phyloP scores from a whole-genome alignment of 2,329 filamentous ascomycete species.

The Ophiocordyceps robertsii region DNA sequence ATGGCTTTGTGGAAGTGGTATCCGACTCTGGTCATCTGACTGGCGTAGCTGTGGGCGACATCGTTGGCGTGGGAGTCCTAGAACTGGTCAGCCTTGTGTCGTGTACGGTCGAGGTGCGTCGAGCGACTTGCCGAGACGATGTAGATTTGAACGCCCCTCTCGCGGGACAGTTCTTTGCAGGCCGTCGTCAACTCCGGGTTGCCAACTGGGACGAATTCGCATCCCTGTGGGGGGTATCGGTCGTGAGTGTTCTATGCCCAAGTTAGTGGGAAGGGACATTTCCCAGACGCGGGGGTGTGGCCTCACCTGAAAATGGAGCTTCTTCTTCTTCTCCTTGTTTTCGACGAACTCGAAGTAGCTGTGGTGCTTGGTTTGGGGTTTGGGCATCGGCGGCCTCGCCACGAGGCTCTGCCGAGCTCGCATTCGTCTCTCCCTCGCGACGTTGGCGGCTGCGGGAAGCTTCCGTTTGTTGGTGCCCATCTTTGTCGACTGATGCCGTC shows the following conservation, averaged over 20 bases:
- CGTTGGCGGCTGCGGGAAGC: constrained; percentile 14
- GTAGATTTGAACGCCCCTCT: constrained; percentile 49
- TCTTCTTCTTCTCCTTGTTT: constrained; percentile 51
- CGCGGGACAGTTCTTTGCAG: constrained; percentile 53
- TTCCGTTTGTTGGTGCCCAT: constrained; percentile 24
- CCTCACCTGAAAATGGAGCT: constrained; percentile 46
- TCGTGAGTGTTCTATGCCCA: constrained; percentile 36
- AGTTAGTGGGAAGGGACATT: constrained; percentile 11
- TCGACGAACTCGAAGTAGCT: constrained; percentile 52
- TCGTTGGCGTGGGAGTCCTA: constrained; percentile 17
- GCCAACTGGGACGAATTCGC: constrained; percentile 48
- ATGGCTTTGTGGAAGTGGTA: constrained; percentile 47
- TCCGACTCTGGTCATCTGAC: constrained; percentile 45
- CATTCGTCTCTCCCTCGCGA: constrained; percentile 22
- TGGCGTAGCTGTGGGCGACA: constrained; percentile 25
- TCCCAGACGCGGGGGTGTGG: background rate
- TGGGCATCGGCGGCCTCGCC: constrained; percentile 21
- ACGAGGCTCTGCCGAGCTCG: constrained; percentile 19
- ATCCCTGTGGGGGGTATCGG: constrained; percentile 42
- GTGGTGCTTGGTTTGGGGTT: constrained; percentile 40
- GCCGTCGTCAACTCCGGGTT: constrained; percentile 44
- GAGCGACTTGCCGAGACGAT: constrained; percentile 42
- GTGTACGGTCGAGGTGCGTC: too few relatives aligned
- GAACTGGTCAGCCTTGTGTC: background rate
- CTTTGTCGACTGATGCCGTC: constrained; percentile 3